A percentile compares a stretch with the other conserved stretches of the same genome.
Conservation (phyloP, 768 basidiomycete genomes). For the Mycena filopes region DNA sequence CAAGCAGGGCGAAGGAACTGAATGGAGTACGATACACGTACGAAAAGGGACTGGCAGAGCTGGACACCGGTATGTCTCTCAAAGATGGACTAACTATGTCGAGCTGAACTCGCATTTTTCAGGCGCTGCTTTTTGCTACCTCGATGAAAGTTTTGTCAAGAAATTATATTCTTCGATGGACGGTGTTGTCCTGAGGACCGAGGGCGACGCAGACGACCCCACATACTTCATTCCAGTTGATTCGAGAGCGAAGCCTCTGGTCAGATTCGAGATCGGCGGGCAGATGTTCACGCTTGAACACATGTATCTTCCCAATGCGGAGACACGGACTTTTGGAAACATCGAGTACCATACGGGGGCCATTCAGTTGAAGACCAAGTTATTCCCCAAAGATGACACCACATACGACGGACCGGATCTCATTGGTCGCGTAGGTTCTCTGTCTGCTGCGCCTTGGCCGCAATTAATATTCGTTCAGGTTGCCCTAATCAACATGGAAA, state of each 20-base stretch:
- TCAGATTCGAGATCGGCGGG: neutral
- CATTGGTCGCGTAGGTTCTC: neutral
- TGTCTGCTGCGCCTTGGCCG: neutral
- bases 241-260: neutral
- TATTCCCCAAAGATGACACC: neutral
- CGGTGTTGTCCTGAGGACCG: neutral
- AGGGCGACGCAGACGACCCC: neutral
- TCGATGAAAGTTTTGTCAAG: neutral
- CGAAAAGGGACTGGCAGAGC: neutral
- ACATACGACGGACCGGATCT: neutral
- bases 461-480: neutral
- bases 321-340: neutral
- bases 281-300: slow-evolving; percentile 5
- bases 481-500: neutral
- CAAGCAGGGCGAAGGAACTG: slow-evolving; percentile 1
- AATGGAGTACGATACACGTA: neutral
- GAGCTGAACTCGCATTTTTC: neutral
- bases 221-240: neutral
- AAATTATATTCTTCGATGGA: neutral
- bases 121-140: neutral
- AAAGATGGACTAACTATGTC: neutral
- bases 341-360: neutral
- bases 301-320: neutral
- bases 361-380: neutral
- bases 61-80: slow-evolving; percentile 3